phyloP scores from a whole-genome alignment of 495 filamentous ascomycete genomes.

The Neurospora sp. region DNA sequence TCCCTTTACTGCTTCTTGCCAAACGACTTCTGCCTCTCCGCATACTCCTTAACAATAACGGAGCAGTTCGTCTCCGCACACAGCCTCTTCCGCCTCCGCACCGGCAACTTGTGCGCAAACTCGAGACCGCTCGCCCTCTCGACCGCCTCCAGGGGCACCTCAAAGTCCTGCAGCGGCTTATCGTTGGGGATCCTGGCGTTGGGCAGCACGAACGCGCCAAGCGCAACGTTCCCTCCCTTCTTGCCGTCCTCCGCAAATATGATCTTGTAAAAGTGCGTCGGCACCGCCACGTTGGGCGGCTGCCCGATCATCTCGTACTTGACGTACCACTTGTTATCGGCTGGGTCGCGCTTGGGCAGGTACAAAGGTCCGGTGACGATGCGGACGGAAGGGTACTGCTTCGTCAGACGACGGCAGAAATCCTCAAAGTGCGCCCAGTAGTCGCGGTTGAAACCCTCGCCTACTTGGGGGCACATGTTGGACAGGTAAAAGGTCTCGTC shows the following conservation, averaged over 20 bases:
- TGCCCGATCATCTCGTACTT: conserved; percentile 93
- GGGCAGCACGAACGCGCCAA: conserved; percentile 91
- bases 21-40: conserved; percentile 51
- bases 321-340: conserved; percentile 89
- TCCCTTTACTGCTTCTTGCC: conserved; percentile 17
- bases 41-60: conserved; percentile 70
- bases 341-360: conserved; percentile 63
- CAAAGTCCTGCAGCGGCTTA: conserved; percentile 77
- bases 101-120: conserved; percentile 72
- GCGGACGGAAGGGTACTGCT: conserved; percentile 73
- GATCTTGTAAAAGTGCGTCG: conserved; percentile 98
- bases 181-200: conserved; percentile 85
- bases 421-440: conserved; percentile 99
- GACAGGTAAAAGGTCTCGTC: conserved; percentile 83
- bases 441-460: conserved; percentile 94
- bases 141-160: conserved; percentile 85
- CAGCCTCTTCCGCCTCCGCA: conserved; percentile 60
- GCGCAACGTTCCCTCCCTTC: conserved; percentile 63
- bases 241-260: conserved; percentile 85
- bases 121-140: conserved; percentile 88
- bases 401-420: conserved; percentile 77
- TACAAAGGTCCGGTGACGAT: conserved; percentile 93
- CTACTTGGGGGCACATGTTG: conserved; percentile 98
- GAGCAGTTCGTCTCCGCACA: conserved; percentile 79
- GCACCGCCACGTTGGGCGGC: conserved; percentile 90